Evolutionary conservation across 2,329 filamentous ascomycete species (phyloP), one percentile per base, ranked within the genome.

Genomic region (Fusarium brachygibbosum): DNA sequence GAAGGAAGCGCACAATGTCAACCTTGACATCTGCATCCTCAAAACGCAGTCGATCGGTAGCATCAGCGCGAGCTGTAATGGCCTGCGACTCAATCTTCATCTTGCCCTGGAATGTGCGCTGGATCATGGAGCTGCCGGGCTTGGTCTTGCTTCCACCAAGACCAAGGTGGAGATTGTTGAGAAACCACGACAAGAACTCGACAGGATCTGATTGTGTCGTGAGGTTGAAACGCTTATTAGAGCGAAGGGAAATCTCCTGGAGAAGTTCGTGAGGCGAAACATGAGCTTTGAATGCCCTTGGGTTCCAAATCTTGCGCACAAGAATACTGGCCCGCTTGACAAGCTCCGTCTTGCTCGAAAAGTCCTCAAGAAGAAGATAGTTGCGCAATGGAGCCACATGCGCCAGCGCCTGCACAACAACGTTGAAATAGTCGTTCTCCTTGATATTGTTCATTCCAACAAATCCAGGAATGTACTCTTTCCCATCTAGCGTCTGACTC

Each of bases 371-470:
- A 75, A 99, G 89, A 77, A 98, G 90, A 81, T 90, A 98, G 78
- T 98, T 98, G 34, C 96, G 90, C 71, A 99, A 84, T 6, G 96
- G 95, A 21, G 90, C 84, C 28, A 98, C 93, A 79, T 99, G 96
- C 4, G 95, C 91, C 37, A 99, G 86, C 9, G 94, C 91, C 79
- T 99, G 96, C 49, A 97, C 91, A 5, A 98, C 88, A 28, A 97
- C 95, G 77, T 99, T 99, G 76, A 98, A 87, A 82, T 99, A 99
- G 83, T 99, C 96, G 82, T 99, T 99, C 61, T 96, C 93, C 81
- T 99, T 99, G 85, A 99, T 98, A 82, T 99, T 99, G 86, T 99
- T 99, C 93, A 99, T 97, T 71, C 96, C 96, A 65, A 99, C 93
- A 78, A 94, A 99, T 8, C 96, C 95, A 21, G 96, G 96, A 70